Base-by-base conservation (phyloP, 192 early-diverging fungal species). In the Borealophlyctis nickersoniae region DNA sequence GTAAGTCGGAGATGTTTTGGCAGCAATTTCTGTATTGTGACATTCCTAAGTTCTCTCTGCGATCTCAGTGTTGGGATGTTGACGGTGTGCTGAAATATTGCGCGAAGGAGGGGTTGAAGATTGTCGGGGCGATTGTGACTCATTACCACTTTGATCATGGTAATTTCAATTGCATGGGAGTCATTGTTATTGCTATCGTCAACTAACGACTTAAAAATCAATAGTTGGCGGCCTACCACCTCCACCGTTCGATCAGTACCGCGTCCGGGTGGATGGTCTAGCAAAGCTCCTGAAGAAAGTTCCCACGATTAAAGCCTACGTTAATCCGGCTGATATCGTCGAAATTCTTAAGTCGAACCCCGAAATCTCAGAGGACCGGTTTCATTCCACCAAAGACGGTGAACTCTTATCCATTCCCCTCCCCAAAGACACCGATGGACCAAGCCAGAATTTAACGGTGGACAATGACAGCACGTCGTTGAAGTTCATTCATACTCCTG, bases 401-500 rank as follows among this genome's bases (percentile, higher is more conserved):
- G 80, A 75, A 52, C 65, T 51, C 4, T 63, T 92, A 53, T 56
- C 61, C 3, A 72, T 78, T 0, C 81, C 75, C 11, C 30, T 66
- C 26, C 33, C 60, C 39, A 29, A 39, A 11, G 56, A 72, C 55
- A 55, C 32, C 36, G 58, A n/a, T n/a, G 39, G 9, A 45, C 7
- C 39, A 45, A 19, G 9, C 19, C 9, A 19, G 19, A 45, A 45
- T 7, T 19, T 13, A 45, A 45, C 39, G 19, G 39, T 7, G 9
- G 9, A 13, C 9, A 13, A 7, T 23, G 22, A 29, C 45, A 54
- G 11, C 48, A 30, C 74, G 0, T 70, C 76, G 9, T 66, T 95
- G 23, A 62, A 76, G 58, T 92, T 94, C 69, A 68, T 93, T 33
- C 94, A 97, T 68, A 93, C 91, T n/a, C 94, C 94, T 1, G 94